Conservation (phyloP, 2,329 filamentous ascomycete species). For the Teratosphaeria nubilosa region DNA sequence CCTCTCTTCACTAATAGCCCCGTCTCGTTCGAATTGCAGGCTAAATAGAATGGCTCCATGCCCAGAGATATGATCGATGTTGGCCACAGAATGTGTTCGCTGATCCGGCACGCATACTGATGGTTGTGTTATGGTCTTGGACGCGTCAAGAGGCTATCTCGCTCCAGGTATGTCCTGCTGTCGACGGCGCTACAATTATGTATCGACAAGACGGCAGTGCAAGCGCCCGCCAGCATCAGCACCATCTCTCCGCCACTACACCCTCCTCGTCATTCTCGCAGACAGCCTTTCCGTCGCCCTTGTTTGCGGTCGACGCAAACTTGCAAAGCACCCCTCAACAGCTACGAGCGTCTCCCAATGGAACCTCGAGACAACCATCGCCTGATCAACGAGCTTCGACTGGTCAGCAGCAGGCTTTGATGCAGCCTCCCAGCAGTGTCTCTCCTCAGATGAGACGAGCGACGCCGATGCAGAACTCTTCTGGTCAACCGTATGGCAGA, state of each 20-base stretch:
- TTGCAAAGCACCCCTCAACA: slow-evolving; percentile 15
- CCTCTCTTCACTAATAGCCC: not conserved
- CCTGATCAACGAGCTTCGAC: slow-evolving; percentile 8
- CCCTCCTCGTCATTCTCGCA: slow-evolving; percentile 12
- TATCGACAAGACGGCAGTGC: slow-evolving; percentile 16
- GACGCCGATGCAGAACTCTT: slow-evolving; percentile 4
- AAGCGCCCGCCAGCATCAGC: slow-evolving; percentile 14
- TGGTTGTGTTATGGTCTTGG: not conserved
- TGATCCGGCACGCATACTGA: not conserved
- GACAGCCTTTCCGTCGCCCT: slow-evolving; percentile 12
- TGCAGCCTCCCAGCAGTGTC: slow-evolving; percentile 14
- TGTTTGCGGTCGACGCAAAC: slow-evolving; percentile 17
- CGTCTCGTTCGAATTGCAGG: not conserved
- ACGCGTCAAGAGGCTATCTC: not conserved
- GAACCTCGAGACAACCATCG: not conserved
- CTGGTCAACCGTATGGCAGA: slow-evolving; percentile 32
- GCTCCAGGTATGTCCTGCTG: not conserved
- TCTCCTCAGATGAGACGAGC: slow-evolving; percentile 12
- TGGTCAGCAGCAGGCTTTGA: slow-evolving; percentile 8
- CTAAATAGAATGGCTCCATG: not conserved
- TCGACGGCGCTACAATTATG: slow-evolving; percentile 4
- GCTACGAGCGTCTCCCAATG: slow-evolving; percentile 7
- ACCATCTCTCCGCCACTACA: slow-evolving; percentile 10
- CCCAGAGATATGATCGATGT: not conserved
- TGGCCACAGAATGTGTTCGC: not conserved